Base-by-base conservation (phyloP, 371 early-diverging fungal genomes). In the Mucor lusitanicus region DNA sequence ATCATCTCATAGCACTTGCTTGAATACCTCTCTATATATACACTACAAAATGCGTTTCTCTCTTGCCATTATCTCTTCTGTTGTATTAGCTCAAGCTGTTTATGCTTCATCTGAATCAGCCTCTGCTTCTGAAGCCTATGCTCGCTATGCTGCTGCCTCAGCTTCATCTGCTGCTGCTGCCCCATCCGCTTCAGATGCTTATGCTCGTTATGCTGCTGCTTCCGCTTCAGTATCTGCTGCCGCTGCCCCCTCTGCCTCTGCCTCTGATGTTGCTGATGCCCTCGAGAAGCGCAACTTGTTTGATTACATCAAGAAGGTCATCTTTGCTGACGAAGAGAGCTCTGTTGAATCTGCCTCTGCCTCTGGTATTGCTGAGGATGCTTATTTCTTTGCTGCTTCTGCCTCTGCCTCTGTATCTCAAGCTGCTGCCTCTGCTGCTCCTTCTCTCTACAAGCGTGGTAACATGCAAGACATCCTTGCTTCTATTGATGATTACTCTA, bases 51-150 rank as follows among this genome's bases (percentile, higher is more conserved):
- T 73, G 73, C 63, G 67, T 55, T 63, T 73, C 28, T 54, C 70
- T 61, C 60, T 70, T 59, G 70, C 67, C 37, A 23, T 73, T n/a
- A 39, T 65, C 44, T 54, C 73, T 27, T 66, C 70, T 28, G 54
- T 59, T 27, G 39, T 73, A 8, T 70, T 70, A 54, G 37, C 62
- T 15, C 65, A 70, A 61, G 70, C 70, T 32, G 66, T 62, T 19
- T 70, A 40, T 37, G 67, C 67, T 40, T 55, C 55, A 13, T 53
- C 28, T 27, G n/a, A 37, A 15, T 67, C 46, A 23, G 32, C 39
- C 30, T 55, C 50, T 30, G 28, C 35, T 15, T 44, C 50, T 30
- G 57, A 61, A 28, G 35, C 62, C 7, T 67, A 60, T 37, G 60
- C 61, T 21, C 55, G 25, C 40, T 44, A 30, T 23, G 60, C 42